Percentiles rank a stretch among this genome's conserved stretches.
These are phyloP conservation scores for Vitellaria paradoxa DNA, from an alignment of 179 eudicot species.

Conservation along the genomic window DNA sequence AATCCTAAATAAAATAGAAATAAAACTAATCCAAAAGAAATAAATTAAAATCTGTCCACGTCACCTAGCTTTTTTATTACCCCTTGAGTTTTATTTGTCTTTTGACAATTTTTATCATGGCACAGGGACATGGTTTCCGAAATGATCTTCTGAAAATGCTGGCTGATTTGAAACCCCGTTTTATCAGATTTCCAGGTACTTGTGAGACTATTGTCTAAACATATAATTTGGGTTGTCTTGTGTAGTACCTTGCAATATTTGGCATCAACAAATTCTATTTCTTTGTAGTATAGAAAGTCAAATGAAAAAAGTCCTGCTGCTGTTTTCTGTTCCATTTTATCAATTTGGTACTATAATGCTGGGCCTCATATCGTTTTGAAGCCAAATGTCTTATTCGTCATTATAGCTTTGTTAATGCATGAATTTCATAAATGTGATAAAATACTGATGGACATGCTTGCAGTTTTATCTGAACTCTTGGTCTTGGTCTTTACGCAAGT, in stretches of 20 bases:
- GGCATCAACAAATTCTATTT: background rate
- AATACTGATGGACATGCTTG: background rate
- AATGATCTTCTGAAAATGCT: conserved; percentile 75
- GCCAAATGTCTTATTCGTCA: background rate
- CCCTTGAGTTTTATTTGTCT: background rate
- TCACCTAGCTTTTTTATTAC: too few species aligned
- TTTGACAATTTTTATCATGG: conserved; percentile 10
- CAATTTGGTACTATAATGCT: background rate
- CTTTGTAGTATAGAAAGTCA: background rate
- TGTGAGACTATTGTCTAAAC: background rate
- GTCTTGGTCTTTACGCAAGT: conserved; percentile 1
- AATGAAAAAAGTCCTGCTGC: background rate
- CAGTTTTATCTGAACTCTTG: background rate
- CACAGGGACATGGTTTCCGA: conserved; percentile 94
- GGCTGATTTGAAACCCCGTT: conserved; percentile 67
- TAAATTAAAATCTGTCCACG: too few species aligned
- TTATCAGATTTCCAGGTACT: conserved; percentile 94
- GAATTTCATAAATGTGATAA: background rate
- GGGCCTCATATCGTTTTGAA: background rate
- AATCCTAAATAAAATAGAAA: too few species aligned
- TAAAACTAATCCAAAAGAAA: too few species aligned
- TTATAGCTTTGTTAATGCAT: background rate
- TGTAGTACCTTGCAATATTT: background rate
- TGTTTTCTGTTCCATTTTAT: background rate
- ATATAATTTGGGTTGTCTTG: background rate